Evolutionary conservation across 805 yeast species (phyloP).

Genomic region (Zygoascus tannicola): DNA sequence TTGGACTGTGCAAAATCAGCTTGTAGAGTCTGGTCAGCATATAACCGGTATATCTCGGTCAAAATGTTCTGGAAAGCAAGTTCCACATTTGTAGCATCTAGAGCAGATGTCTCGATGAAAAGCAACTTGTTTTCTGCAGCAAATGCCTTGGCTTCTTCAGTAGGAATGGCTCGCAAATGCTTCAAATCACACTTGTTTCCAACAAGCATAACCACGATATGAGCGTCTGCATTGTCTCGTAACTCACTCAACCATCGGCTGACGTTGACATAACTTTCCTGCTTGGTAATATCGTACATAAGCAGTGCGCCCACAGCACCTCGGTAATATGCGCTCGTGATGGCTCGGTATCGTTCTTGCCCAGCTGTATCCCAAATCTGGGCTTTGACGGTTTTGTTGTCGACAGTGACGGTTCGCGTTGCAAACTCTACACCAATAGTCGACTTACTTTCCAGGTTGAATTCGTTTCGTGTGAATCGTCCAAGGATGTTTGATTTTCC

Average conservation of each 20-base stretch:
- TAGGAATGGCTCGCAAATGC: constrained; percentile 92
- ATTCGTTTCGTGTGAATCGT: constrained; percentile 91
- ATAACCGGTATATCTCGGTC: constrained; percentile 93
- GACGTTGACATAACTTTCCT: constrained; percentile 81
- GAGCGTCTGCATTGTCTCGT: constrained; percentile 94
- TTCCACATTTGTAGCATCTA: constrained; percentile 91
- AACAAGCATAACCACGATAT: constrained; percentile 90
- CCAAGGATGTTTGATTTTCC: constrained; percentile 92
- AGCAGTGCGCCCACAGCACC: constrained; percentile 97
- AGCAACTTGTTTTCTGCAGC: constrained; percentile 84
- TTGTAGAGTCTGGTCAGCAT: constrained; percentile 83
- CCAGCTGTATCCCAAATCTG: constrained; percentile 99
- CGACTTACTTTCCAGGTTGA: constrained; percentile 85
- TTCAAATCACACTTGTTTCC: constrained; percentile 95
- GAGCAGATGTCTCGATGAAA: constrained; percentile 88
- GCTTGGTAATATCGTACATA: constrained; percentile 92
- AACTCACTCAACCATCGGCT: constrained; percentile 90
- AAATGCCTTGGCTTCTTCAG: constrained; percentile 93
- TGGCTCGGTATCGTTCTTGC: constrained; percentile 96
- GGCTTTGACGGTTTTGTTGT: constrained; percentile 91
- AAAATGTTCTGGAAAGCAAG: constrained; percentile 86
- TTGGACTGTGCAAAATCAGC: constrained; percentile 53
- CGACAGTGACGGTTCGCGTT: constrained; percentile 87
- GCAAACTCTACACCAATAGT: constrained; percentile 99
- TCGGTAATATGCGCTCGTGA: constrained; percentile 92